phyloP scores from a whole-genome alignment of 768 basidiomycete species.

The Suillus lakei region DNA sequence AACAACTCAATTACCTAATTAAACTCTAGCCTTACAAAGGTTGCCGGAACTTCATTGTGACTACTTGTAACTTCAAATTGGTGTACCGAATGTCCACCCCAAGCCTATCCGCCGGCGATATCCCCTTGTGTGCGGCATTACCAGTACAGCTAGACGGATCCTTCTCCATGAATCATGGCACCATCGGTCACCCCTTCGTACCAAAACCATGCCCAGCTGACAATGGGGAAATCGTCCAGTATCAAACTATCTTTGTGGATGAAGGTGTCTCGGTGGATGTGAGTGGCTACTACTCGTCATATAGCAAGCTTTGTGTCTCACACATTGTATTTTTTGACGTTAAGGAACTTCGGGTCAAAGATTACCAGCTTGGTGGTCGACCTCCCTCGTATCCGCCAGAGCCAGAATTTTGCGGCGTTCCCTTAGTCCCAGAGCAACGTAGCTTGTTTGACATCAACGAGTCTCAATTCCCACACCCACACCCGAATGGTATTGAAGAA shows the following conservation, averaged over 20 bases:
- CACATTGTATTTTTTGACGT: background rate
- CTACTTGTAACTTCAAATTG: too few species aligned
- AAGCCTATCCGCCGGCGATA: background rate
- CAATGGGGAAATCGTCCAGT: too few species aligned
- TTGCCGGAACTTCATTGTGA: too few species aligned
- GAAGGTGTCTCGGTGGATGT: background rate
- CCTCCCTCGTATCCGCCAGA: background rate
- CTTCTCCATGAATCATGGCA: background rate
- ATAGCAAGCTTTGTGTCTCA: background rate
- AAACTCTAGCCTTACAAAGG: too few species aligned
- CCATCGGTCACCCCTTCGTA: background rate
- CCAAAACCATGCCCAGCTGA: too few species aligned
- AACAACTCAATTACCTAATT: too few species aligned
- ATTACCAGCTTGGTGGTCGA: slow-evolving; percentile 1
- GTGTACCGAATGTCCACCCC: background rate
- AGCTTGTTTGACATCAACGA: background rate
- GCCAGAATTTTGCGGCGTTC: background rate
- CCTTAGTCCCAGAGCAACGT: background rate
- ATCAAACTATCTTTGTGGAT: background rate
- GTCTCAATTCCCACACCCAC: background rate
- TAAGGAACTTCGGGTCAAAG: background rate
- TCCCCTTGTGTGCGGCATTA: too few species aligned
- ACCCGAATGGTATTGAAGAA: background rate
- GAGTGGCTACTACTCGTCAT: background rate
- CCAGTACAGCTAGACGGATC: too few species aligned